These are phyloP conservation scores for Clavulina sp. DNA, from an alignment of 768 basidiomycete genomes.

Conservation along the genomic window DNA sequence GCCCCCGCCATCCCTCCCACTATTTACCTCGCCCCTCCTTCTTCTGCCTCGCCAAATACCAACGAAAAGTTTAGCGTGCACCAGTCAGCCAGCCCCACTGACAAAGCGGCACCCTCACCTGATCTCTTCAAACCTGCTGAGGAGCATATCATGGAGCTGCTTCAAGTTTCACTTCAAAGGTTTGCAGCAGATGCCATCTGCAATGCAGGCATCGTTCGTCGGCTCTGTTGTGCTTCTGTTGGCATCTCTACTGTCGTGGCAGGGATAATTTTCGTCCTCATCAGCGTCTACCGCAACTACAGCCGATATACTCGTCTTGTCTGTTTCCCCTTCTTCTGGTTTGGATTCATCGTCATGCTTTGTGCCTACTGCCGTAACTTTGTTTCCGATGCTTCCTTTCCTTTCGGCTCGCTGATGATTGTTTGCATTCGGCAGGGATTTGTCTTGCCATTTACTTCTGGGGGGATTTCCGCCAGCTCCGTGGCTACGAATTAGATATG, in stretches of 20 bases:
- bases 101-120: background rate
- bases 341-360: background rate
- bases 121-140: background rate
- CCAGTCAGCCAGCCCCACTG: background rate
- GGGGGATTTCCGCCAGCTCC: background rate
- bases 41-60: background rate
- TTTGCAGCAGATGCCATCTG: background rate
- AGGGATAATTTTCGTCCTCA: background rate
- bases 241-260: background rate
- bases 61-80: background rate
- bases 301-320: no score
- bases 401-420: background rate
- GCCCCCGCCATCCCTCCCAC: background rate
- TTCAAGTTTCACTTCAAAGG: no score
- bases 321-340: background rate
- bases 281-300: background rate
- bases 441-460: background rate
- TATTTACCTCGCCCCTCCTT: background rate
- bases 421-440: background rate
- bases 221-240: background rate
- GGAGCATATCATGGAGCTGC: background rate
- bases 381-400: background rate
- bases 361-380: background rate
- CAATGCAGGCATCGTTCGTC: background rate
- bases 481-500: background rate